A percentile compares a stretch with the other conserved stretches of the same genome.
Evolutionary conservation across 306 rosid genomes (phyloP).

Genomic region (Vicia villosa): DNA sequence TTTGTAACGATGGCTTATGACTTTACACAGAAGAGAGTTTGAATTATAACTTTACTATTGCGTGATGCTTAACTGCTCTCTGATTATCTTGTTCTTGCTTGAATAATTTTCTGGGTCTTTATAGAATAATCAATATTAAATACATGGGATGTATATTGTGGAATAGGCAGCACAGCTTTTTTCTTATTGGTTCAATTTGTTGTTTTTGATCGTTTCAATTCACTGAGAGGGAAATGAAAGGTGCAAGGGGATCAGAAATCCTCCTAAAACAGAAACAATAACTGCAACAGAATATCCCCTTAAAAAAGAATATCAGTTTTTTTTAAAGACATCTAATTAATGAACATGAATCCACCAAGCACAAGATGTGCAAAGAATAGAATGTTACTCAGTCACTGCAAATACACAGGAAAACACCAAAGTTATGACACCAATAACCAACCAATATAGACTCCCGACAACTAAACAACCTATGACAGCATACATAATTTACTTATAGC

Average conservation of each 20-base stretch:
- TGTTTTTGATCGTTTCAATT: background rate
- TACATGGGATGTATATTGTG: too few relatives aligned
- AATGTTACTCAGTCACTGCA: background rate
- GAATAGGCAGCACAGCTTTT: too few relatives aligned
- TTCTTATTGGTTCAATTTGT: too few relatives aligned
- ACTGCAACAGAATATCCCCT: background rate
- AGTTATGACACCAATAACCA: background rate
- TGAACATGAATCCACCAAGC: background rate
- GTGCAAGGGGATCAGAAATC: background rate
- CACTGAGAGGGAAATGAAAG: background rate
- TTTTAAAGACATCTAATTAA: background rate
- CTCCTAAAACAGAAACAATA: constrained; percentile 1
- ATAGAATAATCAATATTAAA: too few relatives aligned
- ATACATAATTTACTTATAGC: background rate
- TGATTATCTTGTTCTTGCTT: constrained; percentile 15
- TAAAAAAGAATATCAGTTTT: background rate
- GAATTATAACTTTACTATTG: background rate
- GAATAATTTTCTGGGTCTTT: too few relatives aligned
- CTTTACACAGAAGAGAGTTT: background rate
- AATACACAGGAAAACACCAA: constrained; percentile 1
- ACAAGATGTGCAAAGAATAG: background rate
- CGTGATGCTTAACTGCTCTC: background rate
- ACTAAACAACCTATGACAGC: background rate
- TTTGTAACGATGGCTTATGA: constrained; percentile 12
- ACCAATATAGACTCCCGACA: background rate